Percentiles rank a stretch among this genome's conserved stretches.
phyloP scores from a whole-genome alignment of 2,329 filamentous ascomycete genomes.

The Aspergillus alliaceus region DNA sequence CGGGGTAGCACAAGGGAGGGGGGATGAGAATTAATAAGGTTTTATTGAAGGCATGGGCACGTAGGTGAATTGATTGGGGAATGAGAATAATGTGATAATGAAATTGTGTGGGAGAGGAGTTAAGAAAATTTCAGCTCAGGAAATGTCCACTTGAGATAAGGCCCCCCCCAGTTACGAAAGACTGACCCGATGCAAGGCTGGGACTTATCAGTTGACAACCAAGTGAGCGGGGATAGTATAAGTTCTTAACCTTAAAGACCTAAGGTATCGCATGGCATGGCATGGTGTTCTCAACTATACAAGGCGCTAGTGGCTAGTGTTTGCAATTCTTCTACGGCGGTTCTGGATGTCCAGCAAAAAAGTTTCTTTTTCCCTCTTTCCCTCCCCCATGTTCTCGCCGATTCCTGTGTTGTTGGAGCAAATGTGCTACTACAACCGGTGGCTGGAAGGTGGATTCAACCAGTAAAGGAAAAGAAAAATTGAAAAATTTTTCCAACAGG shows the following conservation, averaged over 20 bases:
- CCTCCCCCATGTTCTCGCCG: neutral
- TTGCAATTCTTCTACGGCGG: neutral
- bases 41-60: neutral
- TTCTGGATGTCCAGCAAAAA: neutral
- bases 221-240: conserved; percentile 3
- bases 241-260: neutral
- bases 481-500: neutral
- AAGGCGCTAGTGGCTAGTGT: neutral
- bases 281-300: neutral
- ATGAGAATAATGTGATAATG: neutral
- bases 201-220: conserved; percentile 5
- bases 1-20: neutral
- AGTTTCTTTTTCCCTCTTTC: neutral
- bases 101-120: neutral
- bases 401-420: neutral
- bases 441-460: conserved; percentile 2
- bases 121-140: conserved; percentile 2
- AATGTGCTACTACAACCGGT: neutral
- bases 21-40: neutral
- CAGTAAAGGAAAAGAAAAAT: neutral
- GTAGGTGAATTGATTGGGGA: neutral
- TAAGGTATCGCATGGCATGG: neutral
- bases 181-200: neutral
- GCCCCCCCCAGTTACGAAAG: neutral
- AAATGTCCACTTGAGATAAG: conserved; percentile 7